These are phyloP conservation scores for Paramyrothecium roridum DNA, from an alignment of 2,329 filamentous ascomycete genomes.

Conservation along the genomic window DNA sequence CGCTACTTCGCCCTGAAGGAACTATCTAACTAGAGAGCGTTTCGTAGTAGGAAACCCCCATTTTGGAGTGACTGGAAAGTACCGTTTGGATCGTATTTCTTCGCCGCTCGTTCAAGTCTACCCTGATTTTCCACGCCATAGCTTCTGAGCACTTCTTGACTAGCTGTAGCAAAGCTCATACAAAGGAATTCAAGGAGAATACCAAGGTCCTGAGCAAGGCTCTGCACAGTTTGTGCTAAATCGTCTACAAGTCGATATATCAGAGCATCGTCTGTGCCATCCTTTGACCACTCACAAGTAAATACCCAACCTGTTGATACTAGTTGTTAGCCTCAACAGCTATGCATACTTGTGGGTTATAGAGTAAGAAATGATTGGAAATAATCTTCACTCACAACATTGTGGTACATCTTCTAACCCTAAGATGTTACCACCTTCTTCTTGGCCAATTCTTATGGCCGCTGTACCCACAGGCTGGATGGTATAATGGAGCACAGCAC, in stretches of 20 bases:
- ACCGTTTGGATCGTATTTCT: slow-evolving; percentile 22
- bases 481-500: not conserved
- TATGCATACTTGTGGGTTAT: not conserved
- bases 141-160: slow-evolving; percentile 32
- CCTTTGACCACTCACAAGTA: slow-evolving; percentile 2
- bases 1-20: no score
- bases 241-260: not conserved
- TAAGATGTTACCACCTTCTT: not conserved
- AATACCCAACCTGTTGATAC: slow-evolving; percentile 1
- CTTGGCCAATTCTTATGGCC: not conserved
- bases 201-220: slow-evolving; percentile 20
- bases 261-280: not conserved
- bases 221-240: slow-evolving; percentile 13
- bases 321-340: not conserved
- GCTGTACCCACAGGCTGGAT: not conserved
- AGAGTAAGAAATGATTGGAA: not conserved
- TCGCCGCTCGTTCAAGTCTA: slow-evolving; percentile 16
- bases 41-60: not conserved
- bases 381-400: not conserved
- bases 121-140: slow-evolving; percentile 32
- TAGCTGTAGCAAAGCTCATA: slow-evolving; percentile 27
- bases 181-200: slow-evolving; percentile 30
- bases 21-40: not conserved
- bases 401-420: not conserved
- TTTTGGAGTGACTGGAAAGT: slow-evolving; percentile 18